Conservation (phyloP, 225 moss, liverwort and hornwort species). For the Polytrichum formosum region DNA sequence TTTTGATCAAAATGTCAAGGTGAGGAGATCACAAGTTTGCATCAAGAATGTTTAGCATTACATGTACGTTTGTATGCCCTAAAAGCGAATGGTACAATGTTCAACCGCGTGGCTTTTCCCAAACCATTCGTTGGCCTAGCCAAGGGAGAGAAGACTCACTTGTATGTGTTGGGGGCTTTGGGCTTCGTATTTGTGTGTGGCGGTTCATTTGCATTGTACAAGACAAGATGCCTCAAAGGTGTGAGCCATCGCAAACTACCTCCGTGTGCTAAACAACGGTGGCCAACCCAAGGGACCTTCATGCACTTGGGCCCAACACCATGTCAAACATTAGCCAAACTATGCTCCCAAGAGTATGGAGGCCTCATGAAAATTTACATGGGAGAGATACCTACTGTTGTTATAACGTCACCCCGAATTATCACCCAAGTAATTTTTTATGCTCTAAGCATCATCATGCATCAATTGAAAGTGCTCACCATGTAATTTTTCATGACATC, state of each 20-base stretch:
- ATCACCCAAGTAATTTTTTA: constrained; percentile 15
- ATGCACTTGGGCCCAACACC: constrained; percentile 48
- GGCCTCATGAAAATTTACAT: constrained; percentile 58
- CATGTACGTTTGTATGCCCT: no score
- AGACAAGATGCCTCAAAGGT: neutral
- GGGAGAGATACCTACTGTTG: constrained; percentile 46
- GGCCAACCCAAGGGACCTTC: constrained; percentile 40
- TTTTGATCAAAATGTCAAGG: no score
- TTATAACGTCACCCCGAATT: constrained; percentile 55
- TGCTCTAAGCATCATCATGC: no score
- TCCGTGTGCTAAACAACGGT: constrained; percentile 40
- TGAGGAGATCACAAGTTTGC: no score
- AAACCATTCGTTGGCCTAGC: no score
- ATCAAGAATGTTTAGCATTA: no score
- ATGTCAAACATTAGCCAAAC: constrained; percentile 41
- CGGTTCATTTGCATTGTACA: constrained; percentile 25
- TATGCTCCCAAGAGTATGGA: constrained; percentile 49
- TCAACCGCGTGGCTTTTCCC: no score
- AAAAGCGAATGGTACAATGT: no score
- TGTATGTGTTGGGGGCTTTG: constrained; percentile 18
- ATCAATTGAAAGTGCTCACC: no score
- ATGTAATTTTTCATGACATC: no score
- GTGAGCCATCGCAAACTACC: constrained; percentile 29
- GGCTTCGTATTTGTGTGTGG: constrained; percentile 31
- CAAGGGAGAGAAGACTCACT: no score